Evolutionary conservation across 345 rosid genomes (phyloP).

Genomic region (Salix arbutifolia): DNA sequence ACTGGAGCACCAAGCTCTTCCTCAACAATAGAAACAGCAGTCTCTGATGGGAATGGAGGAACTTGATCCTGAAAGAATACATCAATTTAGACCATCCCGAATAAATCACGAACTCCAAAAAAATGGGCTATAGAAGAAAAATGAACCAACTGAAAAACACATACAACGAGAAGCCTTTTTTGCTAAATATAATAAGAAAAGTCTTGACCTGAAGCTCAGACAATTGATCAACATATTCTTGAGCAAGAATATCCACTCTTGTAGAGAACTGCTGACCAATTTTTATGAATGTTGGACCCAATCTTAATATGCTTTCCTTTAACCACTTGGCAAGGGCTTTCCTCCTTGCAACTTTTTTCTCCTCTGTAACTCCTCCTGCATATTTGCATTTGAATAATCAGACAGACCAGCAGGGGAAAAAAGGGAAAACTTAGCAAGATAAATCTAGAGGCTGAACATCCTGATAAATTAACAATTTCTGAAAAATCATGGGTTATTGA

Average conservation of each 20-base stretch:
- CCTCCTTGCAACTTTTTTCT: constrained; percentile 59
- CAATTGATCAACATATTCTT: constrained; percentile 94
- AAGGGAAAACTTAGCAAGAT: neutral
- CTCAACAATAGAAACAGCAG: constrained; percentile 74
- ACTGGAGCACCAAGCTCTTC: constrained; percentile 89
- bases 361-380: constrained; percentile 90
- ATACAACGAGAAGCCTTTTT: neutral
- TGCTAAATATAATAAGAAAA: constrained; percentile 1
- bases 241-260: constrained; percentile 96
- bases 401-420: neutral
- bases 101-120: neutral
- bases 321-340: constrained; percentile 90
- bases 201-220: constrained; percentile 87
- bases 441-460: neutral
- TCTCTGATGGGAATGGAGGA: constrained; percentile 95
- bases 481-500: neutral
- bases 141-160: neutral
- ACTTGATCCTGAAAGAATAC: constrained; percentile 79
- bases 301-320: constrained; percentile 80
- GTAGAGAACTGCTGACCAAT: constrained; percentile 97
- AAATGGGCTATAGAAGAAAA: neutral
- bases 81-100: constrained; percentile 10
- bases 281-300: constrained; percentile 98
- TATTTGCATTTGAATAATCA: constrained; percentile 5
- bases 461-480: neutral